Evolutionary conservation across 2,329 filamentous ascomycete genomes (phyloP).

Genomic region (Talaromyces pinophilus): DNA sequence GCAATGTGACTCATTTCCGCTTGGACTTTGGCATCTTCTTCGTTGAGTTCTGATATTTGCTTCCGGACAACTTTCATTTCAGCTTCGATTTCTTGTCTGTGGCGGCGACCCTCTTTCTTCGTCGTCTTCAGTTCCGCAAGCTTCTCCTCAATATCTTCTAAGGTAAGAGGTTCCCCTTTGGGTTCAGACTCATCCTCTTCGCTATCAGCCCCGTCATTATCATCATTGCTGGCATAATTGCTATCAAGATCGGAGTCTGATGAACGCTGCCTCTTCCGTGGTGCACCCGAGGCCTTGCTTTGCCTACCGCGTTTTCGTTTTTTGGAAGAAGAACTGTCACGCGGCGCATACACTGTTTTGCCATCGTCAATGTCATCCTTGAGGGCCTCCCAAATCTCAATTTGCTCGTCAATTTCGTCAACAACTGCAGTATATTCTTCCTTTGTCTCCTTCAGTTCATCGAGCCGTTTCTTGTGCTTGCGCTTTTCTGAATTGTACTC

Average conservation of each 20-base stretch:
- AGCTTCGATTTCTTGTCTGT: conserved; percentile 50
- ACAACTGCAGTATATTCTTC: conserved; percentile 45
- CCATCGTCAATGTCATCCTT: conserved; percentile 43
- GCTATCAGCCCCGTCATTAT: conserved; percentile 18
- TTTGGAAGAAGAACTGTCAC: not conserved
- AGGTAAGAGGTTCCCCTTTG: conserved; percentile 2
- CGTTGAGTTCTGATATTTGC: conserved; percentile 28
- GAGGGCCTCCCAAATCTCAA: conserved; percentile 51
- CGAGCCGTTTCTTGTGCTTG: conserved; percentile 65
- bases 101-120: conserved; percentile 37
- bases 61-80: conserved; percentile 34
- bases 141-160: conserved; percentile 18
- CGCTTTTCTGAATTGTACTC: conserved; percentile 21
- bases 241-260: not conserved
- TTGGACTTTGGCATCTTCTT: conserved; percentile 35
- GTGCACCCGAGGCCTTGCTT: conserved; percentile 41
- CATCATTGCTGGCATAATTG: not conserved
- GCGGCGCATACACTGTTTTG: conserved; percentile 41
- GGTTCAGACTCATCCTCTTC: conserved; percentile 3
- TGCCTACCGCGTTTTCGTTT: conserved; percentile 39
- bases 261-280: conserved; percentile 4
- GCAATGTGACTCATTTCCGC: conserved; percentile 40
- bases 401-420: conserved; percentile 38
- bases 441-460: conserved; percentile 56
- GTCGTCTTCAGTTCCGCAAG: conserved; percentile 26